Evolutionary conservation across 176 grass and related monocot species (phyloP), one percentile per base, ranked within the genome.

Genomic region (Zoysia pacifica): DNA sequence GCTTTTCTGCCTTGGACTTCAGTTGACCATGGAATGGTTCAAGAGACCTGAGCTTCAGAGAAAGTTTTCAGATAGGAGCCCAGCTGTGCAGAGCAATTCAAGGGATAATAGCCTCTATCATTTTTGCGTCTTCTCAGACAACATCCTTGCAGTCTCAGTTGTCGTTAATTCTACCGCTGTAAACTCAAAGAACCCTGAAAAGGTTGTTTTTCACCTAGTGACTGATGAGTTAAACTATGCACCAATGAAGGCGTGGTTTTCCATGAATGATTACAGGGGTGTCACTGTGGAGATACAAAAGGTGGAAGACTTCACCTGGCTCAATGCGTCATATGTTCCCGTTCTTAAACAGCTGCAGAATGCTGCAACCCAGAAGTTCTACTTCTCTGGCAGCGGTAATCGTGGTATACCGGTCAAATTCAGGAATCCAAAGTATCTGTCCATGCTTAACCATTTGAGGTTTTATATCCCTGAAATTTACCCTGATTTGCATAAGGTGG

Each of bases 401-500:
- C 86, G 84, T 0, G 82, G 75, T 54, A 99, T 90, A 39, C 96
- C 96, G 48, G 84, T 99, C 69, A 99, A 99, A 79, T 99, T 99
- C 81, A 91, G 96, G 84, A 99, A 99, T 65, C 96, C 96, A 20
- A 99, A 99, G 82, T 99, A 95, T 82, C 59, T 99, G 28, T 99
- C 96, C 28, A 95, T 99, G 96, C 90, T 99, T 63, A 99, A 99
- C 81, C 96, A 99, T 72, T 49, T 99, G 44, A 88, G 93, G 60
- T 99, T 99, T 81, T 99, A 99, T 65, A 99, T 99, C 60, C 96
- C 96, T 7, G 92, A 95, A 90, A 91, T 99, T 49, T 99, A 95
- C n/a, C 93, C 96, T 39, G 88, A 90, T 50, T 81, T 99, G 69
- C 72, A 74, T 80, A 99, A 93, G 72, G 93, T 99, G 20, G 90